These are phyloP conservation scores for Bothriochloa decipiens DNA, from an alignment of 176 grass and related monocot species.

Conservation along the genomic window DNA sequence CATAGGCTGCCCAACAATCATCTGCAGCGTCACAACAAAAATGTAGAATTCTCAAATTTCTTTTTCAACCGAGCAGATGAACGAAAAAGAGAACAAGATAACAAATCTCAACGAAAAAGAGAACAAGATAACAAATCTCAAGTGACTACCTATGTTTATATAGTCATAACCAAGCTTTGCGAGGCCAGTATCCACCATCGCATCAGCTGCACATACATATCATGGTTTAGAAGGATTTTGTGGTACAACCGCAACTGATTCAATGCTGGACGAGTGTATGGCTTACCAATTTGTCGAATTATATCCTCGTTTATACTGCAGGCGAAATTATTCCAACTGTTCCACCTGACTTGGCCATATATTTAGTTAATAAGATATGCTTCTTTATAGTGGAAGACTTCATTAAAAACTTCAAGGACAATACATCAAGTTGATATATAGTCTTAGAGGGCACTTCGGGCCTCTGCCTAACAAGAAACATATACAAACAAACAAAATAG, in stretches of 20 bases:
- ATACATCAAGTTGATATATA: too few relatives aligned
- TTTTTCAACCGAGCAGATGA: background rate
- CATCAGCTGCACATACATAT: conserved; percentile 45
- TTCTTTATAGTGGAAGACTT: too few relatives aligned
- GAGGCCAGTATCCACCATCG: conserved; percentile 52
- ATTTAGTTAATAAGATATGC: background rate
- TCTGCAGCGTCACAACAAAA: conserved; percentile 38
- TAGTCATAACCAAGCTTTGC: conserved; percentile 52
- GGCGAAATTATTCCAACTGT: conserved; percentile 56
- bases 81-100: background rate
- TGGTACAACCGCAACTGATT: background rate
- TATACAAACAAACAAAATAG: too few relatives aligned
- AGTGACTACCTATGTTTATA: conserved; percentile 48
- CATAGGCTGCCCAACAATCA: conserved; percentile 52
- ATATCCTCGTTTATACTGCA: conserved; percentile 45
- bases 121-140: background rate
- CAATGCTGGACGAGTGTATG: background rate
- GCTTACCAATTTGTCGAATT: conserved; percentile 40
- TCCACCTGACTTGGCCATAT: conserved; percentile 45
- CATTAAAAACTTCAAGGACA: too few relatives aligned
- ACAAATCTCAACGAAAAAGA: background rate
- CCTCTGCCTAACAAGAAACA: too few relatives aligned
- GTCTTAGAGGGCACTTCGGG: too few relatives aligned
- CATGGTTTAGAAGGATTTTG: background rate
- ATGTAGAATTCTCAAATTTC: background rate